These are phyloP conservation scores for Beauveria sp. DNA, from an alignment of 2,329 filamentous ascomycete genomes.

Conservation along the genomic window DNA sequence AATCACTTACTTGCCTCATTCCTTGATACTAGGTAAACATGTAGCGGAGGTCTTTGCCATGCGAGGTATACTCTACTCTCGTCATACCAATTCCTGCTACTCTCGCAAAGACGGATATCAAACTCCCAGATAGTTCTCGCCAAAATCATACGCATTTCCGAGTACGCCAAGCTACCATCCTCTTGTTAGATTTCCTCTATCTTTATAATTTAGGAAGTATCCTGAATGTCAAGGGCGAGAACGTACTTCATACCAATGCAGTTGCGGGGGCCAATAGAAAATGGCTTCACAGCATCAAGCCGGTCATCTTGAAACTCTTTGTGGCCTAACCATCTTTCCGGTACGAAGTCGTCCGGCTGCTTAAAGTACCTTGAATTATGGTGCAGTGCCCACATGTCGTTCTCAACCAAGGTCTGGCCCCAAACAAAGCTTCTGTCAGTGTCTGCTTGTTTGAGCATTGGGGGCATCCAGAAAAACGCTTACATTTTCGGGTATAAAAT, in stretches of 20 bases:
- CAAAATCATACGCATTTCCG: constrained; percentile 6
- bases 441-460: neutral
- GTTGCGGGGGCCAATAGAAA: constrained; percentile 22
- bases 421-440: constrained; percentile 20
- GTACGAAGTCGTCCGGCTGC: constrained; percentile 26
- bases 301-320: constrained; percentile 17
- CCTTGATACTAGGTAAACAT: neutral
- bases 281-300: constrained; percentile 21
- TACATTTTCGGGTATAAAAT: neutral
- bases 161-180: neutral
- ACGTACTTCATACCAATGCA: constrained; percentile 20
- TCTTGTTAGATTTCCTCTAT: no score
- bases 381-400: constrained; percentile 26
- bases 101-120: neutral
- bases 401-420: constrained; percentile 26
- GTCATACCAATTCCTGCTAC: neutral
- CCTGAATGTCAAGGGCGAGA: neutral
- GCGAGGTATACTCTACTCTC: neutral
- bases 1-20: no score
- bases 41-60: neutral
- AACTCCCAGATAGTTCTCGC: neutral
- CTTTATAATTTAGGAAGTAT: no score
- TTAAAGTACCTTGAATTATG: constrained; percentile 25
- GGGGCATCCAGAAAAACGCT: neutral
- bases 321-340: constrained; percentile 29